Percentiles rank a stretch among this genome's conserved stretches.
phyloP scores from a whole-genome alignment of 1,139 yeast species.

The Yamadazyma trypodendri region DNA sequence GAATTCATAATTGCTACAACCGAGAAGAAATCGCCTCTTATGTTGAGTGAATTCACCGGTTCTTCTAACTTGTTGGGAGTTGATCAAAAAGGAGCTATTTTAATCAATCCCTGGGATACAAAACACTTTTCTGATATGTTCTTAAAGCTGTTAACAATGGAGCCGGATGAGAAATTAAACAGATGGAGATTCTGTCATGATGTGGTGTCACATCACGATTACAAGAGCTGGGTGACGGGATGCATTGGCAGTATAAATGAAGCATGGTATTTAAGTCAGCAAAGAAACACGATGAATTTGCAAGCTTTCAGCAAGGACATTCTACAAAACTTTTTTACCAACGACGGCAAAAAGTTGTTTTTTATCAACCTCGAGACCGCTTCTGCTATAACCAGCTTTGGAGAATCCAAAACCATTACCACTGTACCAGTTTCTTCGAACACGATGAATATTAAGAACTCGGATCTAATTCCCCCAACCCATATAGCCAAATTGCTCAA shows the following conservation, averaged over 20 bases:
- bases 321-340: conserved; percentile 41
- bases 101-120: conserved; percentile 91
- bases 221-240: conserved; percentile 68
- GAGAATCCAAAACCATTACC: conserved; percentile 12
- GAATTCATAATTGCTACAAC: conserved; percentile 82
- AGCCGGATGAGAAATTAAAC: conserved; percentile 49
- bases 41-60: conserved; percentile 92
- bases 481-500: conserved; percentile 47
- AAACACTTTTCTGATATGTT: conserved; percentile 64
- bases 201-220: conserved; percentile 64
- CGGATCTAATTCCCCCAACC: conserved; percentile 42
- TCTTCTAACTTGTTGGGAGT: conserved; percentile 70
- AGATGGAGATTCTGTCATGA: conserved; percentile 65
- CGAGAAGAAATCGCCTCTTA: conserved; percentile 73
- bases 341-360: conserved; percentile 46
- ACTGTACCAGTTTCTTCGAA: conserved; percentile 18
- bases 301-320: conserved; percentile 26
- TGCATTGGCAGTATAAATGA: conserved; percentile 55
- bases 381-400: conserved; percentile 24
- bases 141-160: conserved; percentile 62
- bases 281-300: conserved; percentile 25
- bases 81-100: conserved; percentile 60
- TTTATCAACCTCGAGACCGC: conserved; percentile 55
- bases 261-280: conserved; percentile 62
- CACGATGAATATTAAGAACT: conserved; percentile 24